A percentile compares a stretch with the other conserved stretches of the same genome.
phyloP scores from a whole-genome alignment of 1,139 yeast species.

The Candida smagusa region DNA sequence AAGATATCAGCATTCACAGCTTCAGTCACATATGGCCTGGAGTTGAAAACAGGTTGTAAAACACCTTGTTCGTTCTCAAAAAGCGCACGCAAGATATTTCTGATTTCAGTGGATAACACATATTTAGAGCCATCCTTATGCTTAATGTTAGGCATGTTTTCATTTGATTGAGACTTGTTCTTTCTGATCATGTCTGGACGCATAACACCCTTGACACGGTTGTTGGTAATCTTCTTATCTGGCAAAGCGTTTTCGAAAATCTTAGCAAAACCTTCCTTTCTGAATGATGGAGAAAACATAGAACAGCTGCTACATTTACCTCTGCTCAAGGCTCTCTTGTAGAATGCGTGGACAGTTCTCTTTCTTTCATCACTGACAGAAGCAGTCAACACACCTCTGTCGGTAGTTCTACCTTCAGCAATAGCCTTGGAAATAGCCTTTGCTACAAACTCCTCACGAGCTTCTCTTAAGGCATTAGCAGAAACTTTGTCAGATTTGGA shows the following conservation, averaged over 20 bases:
- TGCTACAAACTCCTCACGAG: conserved; percentile 71
- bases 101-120: conserved; percentile 81
- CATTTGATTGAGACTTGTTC: conserved; percentile 14
- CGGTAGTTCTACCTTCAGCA: conserved; percentile 68
- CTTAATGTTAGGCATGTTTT: conserved; percentile 40
- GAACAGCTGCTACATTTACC: conserved; percentile 94
- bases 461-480: conserved; percentile 47
- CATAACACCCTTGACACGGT: conserved; percentile 73
- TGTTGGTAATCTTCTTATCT: conserved; percentile 77
- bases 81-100: conserved; percentile 70
- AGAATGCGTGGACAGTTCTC: conserved; percentile 67
- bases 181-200: conserved; percentile 68
- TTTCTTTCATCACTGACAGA: conserved; percentile 88
- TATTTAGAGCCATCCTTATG: conserved; percentile 77
- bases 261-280: conserved; percentile 94
- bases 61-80: conserved; percentile 69
- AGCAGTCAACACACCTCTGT: conserved; percentile 72
- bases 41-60: conserved; percentile 65
- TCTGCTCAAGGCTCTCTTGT: conserved; percentile 67
- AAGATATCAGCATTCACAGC: conserved; percentile 78
- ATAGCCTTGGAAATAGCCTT: conserved; percentile 71
- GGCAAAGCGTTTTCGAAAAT: conserved; percentile 83
- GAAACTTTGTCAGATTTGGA: conserved; percentile 35
- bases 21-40: conserved; percentile 60
- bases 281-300: conserved; percentile 87